Conservation (phyloP, 352 stramenopile genomes). For the Phytopythium cucurbitacearum region DNA sequence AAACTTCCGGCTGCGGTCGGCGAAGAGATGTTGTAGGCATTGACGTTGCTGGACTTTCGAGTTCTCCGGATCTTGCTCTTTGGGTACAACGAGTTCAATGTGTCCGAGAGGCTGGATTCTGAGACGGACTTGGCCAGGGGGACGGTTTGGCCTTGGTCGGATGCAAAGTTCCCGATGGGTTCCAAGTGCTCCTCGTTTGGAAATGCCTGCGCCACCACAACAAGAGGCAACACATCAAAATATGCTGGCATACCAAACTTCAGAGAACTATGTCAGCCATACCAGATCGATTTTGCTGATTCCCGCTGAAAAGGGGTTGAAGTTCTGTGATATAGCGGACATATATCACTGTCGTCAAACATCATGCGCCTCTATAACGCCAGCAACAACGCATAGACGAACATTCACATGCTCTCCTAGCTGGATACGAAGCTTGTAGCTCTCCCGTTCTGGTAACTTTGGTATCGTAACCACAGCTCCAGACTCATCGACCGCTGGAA, state of each 20-base stretch:
- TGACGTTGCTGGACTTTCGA: slow-evolving; percentile 36
- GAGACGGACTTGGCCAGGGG: slow-evolving; percentile 54
- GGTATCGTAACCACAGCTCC: slow-evolving; percentile 52
- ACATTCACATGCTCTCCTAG: slow-evolving; percentile 60
- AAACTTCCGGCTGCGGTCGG: slow-evolving; percentile 17
- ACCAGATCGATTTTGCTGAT: slow-evolving; percentile 74
- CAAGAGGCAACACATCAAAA: background rate
- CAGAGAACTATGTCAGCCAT: background rate
- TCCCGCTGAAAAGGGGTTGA: slow-evolving; percentile 66
- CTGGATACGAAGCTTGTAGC: slow-evolving; percentile 52
- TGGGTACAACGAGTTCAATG: slow-evolving; percentile 51
- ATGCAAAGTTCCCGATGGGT: slow-evolving; percentile 67
- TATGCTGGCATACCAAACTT: background rate
- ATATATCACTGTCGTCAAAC: too few species aligned
- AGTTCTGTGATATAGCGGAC: slow-evolving; percentile 37
- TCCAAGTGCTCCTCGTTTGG: slow-evolving; percentile 79
- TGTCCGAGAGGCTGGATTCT: slow-evolving; percentile 45
- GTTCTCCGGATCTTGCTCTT: slow-evolving; percentile 69
- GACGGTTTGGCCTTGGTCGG: slow-evolving; percentile 66
- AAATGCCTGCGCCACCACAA: slow-evolving; percentile 42
- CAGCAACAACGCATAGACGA: slow-evolving; percentile 6
- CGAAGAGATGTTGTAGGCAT: slow-evolving; percentile 20
- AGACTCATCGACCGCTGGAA: slow-evolving; percentile 67
- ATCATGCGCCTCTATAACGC: too few species aligned
- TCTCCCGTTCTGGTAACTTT: slow-evolving; percentile 73